These are phyloP conservation scores for Russula virescens DNA, from an alignment of 768 basidiomycete species.

Conservation along the genomic window DNA sequence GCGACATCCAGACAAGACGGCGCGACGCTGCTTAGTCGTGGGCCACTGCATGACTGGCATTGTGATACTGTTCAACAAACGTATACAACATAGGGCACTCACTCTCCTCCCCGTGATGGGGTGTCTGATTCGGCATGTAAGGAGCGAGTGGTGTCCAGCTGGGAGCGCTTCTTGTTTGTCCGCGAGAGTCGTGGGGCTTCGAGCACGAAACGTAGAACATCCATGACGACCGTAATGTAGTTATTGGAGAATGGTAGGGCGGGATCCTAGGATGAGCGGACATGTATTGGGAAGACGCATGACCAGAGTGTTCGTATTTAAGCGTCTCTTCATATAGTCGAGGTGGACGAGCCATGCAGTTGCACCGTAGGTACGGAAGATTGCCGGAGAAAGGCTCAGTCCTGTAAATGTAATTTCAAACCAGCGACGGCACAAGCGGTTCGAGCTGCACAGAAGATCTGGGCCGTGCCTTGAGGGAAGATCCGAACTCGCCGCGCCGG, in stretches of 20 bases:
- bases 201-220: constrained; percentile 82
- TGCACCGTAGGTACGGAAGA: constrained; percentile 6
- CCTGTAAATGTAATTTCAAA: constrained; percentile 13
- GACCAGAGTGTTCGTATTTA: constrained; percentile 19
- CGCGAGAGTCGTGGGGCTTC: constrained; percentile 86
- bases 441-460: constrained; percentile 7
- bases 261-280: constrained; percentile 17
- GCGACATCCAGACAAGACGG: too few relatives aligned
- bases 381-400: constrained; percentile 4
- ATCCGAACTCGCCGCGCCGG: constrained; percentile 25
- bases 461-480: constrained; percentile 20
- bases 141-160: too few relatives aligned
- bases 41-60: too few relatives aligned
- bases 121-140: too few relatives aligned
- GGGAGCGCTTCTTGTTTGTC: too few relatives aligned
- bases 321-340: constrained; percentile 18
- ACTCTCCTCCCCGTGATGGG: too few relatives aligned
- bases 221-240: constrained; percentile 37
- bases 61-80: too few relatives aligned
- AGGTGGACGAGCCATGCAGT: not conserved
- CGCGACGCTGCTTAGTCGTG: too few relatives aligned
- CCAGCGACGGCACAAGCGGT: constrained; percentile 7
- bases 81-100: too few relatives aligned
- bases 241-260: not conserved
- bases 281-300: too few relatives aligned